Base-by-base conservation (phyloP, 2,329 filamentous ascomycete genomes). In the Penicillium sp. region DNA sequence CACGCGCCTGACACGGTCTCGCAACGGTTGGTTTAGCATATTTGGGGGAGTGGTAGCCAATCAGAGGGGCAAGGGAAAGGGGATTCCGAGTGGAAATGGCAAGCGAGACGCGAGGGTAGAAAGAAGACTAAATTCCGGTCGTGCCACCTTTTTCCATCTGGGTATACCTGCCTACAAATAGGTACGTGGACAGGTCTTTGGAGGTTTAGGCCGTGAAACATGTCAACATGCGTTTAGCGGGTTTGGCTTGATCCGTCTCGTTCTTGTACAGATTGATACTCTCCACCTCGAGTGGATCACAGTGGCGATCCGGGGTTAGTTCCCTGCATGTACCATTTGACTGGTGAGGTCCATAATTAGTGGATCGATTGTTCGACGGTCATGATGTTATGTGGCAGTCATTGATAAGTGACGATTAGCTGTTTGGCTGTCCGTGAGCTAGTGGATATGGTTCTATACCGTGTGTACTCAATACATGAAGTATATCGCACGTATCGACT, bases 1-100 rank as follows among this genome's bases (percentile, higher is more conserved):
- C 78, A 9, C 27, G 88, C 90, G 3, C 69, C 72, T 24, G 86
- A 88, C 61, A 82, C 89, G 55, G 80, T 82, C n/a, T 68, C 95
- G 34, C 76, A 83, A 57, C 81, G 90, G 57, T 72, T 96, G 55
- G 88, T 83, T 0, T 82, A 84, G 48, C 91, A 95, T 71, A 73
- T 95, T 55, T 64, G 72, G 63, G 63, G 73, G 62, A 13, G 61
- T 62, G 50, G 65, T 11, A 53, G 59, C 53, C 48, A 57, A 59
- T 70, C 53, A 63, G 43, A 31, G 11, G 29, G 2, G 14, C 11
- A 16, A n/a, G 31, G 7, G 36, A 22, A 34, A 27, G 27, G 31
- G 54, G 47, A 13, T 43, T 29, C 41, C 34, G 42, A 29, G 14
- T 45, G 39, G 50, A 51, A 44, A 57, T 47, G 16, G 21, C 31